Conservation (phyloP, 2,329 filamentous ascomycete species). For the Elsinoe batatas region DNA sequence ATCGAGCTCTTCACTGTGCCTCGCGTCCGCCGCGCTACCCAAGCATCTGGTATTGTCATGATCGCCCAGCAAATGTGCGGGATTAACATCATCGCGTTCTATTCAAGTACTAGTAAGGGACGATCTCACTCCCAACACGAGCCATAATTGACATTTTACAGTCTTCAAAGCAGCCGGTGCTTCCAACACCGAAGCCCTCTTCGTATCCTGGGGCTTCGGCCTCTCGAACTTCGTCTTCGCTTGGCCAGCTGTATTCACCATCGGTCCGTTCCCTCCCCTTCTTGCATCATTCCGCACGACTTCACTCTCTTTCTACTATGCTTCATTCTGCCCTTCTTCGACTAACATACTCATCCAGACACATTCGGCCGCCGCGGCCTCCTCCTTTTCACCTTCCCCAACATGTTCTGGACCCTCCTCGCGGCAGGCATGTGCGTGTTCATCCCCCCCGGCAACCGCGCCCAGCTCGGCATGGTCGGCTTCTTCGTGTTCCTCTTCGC, state of each 20-base stretch:
- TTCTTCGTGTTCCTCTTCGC: constrained; percentile 36
- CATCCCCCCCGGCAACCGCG: constrained; percentile 15
- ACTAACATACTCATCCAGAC: constrained; percentile 34
- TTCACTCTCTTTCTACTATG: too few species aligned
- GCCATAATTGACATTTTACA: constrained; percentile 17
- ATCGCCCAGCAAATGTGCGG: constrained; percentile 28
- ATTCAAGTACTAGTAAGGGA: constrained; percentile 17
- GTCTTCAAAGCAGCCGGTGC: constrained; percentile 31
- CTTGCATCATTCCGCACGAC: too few species aligned
- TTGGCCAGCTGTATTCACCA: constrained; percentile 37
- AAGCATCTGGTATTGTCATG: constrained; percentile 73
- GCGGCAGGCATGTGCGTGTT: constrained; percentile 42
- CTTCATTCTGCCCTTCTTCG: too few species aligned
- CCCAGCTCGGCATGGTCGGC: constrained; percentile 22
- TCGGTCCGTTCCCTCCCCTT: constrained; percentile 16
- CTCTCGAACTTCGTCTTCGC: constrained; percentile 38
- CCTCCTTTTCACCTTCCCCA: constrained; percentile 40
- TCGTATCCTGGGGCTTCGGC: constrained; percentile 37
- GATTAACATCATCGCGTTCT: constrained; percentile 28
- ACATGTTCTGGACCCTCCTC: constrained; percentile 40
- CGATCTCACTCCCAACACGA: background rate
- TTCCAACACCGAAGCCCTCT: constrained; percentile 27
- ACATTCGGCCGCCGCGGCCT: constrained; percentile 36
- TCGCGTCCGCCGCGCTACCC: constrained; percentile 59
- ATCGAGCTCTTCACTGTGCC: constrained; percentile 59